Percentiles rank a stretch among this genome's conserved stretches.
These are phyloP conservation scores for Solanum tarapatanum DNA, from an alignment of 257 asterid species.

Conservation along the genomic window DNA sequence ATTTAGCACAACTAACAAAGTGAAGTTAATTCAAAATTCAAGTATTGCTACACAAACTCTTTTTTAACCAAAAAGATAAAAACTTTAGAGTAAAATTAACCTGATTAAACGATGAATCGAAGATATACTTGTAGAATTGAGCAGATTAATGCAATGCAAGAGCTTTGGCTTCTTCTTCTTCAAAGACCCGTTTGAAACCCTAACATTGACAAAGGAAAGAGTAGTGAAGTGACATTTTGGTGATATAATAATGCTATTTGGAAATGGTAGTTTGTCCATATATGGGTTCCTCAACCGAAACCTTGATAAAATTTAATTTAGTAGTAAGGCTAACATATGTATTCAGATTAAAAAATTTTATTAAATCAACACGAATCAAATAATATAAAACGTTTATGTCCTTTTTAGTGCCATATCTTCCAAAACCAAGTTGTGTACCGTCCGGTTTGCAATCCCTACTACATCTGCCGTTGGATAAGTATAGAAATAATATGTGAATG, in stretches of 20 bases:
- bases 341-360: too few species aligned
- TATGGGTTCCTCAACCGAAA: neutral
- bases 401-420: too few species aligned
- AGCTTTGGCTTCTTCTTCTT: slow-evolving; percentile 1
- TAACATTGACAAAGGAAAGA: slow-evolving; percentile 3
- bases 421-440: too few species aligned
- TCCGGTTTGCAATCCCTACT: too few species aligned
- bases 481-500: too few species aligned
- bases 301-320: too few species aligned
- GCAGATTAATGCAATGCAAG: slow-evolving; percentile 2
- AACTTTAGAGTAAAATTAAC: slow-evolving; percentile 16
- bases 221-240: neutral
- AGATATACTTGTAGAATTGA: neutral
- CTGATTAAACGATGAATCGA: slow-evolving; percentile 25
- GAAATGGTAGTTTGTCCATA: neutral
- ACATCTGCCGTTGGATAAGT: too few species aligned
- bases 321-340: too few species aligned
- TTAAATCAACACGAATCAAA: too few species aligned
- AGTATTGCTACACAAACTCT: neutral
- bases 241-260: neutral
- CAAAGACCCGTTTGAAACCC: slow-evolving; percentile 19
- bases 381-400: too few species aligned
- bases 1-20: neutral
- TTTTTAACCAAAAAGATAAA: neutral
- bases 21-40: neutral